Percentiles rank a stretch among this genome's conserved stretches.
Conservation (phyloP, 2,329 filamentous ascomycete species). For the Epichloe festucae region DNA sequence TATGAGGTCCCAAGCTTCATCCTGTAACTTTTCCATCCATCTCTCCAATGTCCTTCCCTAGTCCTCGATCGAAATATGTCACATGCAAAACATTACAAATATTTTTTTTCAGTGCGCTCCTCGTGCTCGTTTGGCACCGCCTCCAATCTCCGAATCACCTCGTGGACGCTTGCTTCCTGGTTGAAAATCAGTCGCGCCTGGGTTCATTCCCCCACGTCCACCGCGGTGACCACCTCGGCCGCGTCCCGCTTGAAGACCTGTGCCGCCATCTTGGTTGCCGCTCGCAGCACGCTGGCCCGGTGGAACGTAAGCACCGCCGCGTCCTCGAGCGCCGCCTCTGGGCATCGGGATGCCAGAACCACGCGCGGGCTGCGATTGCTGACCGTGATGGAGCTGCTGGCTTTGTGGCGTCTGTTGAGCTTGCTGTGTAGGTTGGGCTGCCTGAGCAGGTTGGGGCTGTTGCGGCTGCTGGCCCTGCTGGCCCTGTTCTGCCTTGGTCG, state of each 20-base stretch:
- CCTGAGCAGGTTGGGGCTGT: background rate
- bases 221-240: constrained; percentile 27
- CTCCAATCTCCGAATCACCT: constrained; percentile 34
- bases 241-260: constrained; percentile 17
- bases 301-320: constrained; percentile 25
- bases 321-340: constrained; percentile 26
- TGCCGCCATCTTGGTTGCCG: constrained; percentile 23
- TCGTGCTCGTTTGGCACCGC: constrained; percentile 29
- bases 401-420: constrained; percentile 6
- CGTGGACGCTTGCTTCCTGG: constrained; percentile 44
- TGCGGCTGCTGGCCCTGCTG: constrained; percentile 5
- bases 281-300: constrained; percentile 23
- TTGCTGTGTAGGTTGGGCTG: constrained; percentile 3
- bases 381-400: constrained; percentile 7
- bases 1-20: background rate
- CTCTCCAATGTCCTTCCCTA: background rate
- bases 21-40: background rate
- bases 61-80: background rate
- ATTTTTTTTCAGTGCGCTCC: constrained; percentile 22
- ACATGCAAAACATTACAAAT: background rate
- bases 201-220: constrained; percentile 33
- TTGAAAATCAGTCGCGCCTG: constrained; percentile 41
- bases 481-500: constrained; percentile 3
- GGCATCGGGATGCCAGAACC: constrained; percentile 28
- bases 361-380: constrained; percentile 11